Evolutionary conservation across 768 basidiomycete genomes (phyloP).

Genomic region (Boletus vermiculosoides): DNA sequence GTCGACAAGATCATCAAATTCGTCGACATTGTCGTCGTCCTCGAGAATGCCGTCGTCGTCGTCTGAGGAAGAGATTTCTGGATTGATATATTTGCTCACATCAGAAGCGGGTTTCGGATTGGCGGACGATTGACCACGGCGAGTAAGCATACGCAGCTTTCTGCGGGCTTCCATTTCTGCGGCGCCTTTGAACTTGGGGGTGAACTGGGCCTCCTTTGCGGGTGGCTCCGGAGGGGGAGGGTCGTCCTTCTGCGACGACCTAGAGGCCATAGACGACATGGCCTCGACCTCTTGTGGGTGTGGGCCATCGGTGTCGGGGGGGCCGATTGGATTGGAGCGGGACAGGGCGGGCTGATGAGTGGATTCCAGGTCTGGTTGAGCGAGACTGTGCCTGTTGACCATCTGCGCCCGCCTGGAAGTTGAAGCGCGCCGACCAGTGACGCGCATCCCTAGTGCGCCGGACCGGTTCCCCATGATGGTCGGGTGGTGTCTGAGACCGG

Average conservation of each 20-base stretch:
- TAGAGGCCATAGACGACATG: not conserved
- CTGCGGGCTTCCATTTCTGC: slow-evolving; percentile 85
- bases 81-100: slow-evolving; percentile 42
- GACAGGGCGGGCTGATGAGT: slow-evolving; percentile 1
- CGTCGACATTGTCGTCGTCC: slow-evolving; percentile 49
- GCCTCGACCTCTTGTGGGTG: slow-evolving; percentile 11
- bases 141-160: slow-evolving; percentile 62
- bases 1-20: slow-evolving; percentile 52
- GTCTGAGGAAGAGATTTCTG: slow-evolving; percentile 50
- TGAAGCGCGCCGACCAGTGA: slow-evolving; percentile 60
- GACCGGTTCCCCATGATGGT: slow-evolving; percentile 80
- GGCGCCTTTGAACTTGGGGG: slow-evolving; percentile 78
- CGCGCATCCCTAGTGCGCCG: slow-evolving; percentile 75
- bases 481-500: slow-evolving; percentile 64
- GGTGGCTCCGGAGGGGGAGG: slow-evolving; percentile 35
- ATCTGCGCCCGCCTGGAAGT: slow-evolving; percentile 45
- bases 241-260: slow-evolving; percentile 10
- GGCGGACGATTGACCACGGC: slow-evolving; percentile 40
- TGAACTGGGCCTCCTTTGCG: slow-evolving; percentile 55
- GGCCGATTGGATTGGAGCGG: slow-evolving; percentile 9
- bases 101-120: slow-evolving; percentile 25
- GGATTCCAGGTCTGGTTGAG: slow-evolving; percentile 5
- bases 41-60: slow-evolving; percentile 47
- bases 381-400: slow-evolving; percentile 1
- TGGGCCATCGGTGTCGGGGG: slow-evolving; percentile 13